Conservation (phyloP, 1,284 basidiomycete species). For the Melampsora medusae region DNA sequence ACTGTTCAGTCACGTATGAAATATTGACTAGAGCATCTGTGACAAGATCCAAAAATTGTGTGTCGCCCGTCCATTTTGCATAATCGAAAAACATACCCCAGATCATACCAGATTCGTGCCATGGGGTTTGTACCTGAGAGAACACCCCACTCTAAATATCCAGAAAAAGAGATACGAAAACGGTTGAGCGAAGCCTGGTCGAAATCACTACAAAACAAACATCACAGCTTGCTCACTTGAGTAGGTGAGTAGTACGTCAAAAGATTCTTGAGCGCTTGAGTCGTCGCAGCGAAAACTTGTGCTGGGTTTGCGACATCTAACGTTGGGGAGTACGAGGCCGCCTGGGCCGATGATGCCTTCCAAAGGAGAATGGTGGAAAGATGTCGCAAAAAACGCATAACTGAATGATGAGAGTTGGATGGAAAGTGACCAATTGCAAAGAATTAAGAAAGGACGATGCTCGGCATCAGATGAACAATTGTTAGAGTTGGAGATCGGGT, state of each 20-base stretch:
- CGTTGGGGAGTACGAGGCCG: constrained; percentile 19
- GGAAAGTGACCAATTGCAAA: too few species aligned
- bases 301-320: not conserved
- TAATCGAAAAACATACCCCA: constrained; percentile 35
- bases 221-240: not conserved
- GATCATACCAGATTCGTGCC: constrained; percentile 44
- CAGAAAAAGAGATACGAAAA: not conserved
- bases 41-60: constrained; percentile 15
- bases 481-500: too few species aligned
- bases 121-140: constrained; percentile 15
- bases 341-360: not conserved
- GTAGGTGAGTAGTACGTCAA: constrained; percentile 4
- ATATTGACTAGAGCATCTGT: constrained; percentile 17
- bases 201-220: not conserved
- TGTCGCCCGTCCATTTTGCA: constrained; percentile 33
- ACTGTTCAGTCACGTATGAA: constrained; percentile 24
- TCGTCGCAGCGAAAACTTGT: not conserved
- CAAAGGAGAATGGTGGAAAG: not conserved
- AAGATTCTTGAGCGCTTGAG: constrained; percentile 11
- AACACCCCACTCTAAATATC: constrained; percentile 15
- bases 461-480: too few species aligned
- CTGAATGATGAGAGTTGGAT: not conserved
- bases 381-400: not conserved
- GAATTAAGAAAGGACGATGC: too few species aligned
- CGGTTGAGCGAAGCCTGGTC: not conserved